These are phyloP conservation scores for Boletus rubroflammeus DNA, from an alignment of 768 basidiomycete genomes.

Conservation along the genomic window DNA sequence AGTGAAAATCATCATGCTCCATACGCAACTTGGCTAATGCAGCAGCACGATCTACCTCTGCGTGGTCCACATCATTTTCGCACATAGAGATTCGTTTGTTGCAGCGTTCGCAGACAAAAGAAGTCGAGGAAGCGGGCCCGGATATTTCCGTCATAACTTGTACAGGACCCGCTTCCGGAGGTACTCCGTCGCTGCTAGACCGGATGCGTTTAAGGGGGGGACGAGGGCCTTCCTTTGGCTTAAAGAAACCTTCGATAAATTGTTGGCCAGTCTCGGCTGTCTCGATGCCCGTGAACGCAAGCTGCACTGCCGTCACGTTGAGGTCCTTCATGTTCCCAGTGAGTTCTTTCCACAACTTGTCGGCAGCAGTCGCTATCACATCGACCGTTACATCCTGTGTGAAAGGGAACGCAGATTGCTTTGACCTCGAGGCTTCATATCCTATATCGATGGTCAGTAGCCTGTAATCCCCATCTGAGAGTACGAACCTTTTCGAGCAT, in stretches of 20 bases:
- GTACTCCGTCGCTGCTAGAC: constrained; percentile 24
- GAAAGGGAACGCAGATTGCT: constrained; percentile 87
- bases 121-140: constrained; percentile 18
- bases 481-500: constrained; percentile 61
- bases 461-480: not conserved
- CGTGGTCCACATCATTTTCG: constrained; percentile 13
- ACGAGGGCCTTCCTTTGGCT: constrained; percentile 26
- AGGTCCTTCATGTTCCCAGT: constrained; percentile 53
- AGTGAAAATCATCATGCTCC: constrained; percentile 90
- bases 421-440: constrained; percentile 65
- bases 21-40: constrained; percentile 43
- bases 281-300: constrained; percentile 79
- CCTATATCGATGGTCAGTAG: constrained; percentile 40
- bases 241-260: constrained; percentile 86
- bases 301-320: constrained; percentile 67
- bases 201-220: constrained; percentile 38
- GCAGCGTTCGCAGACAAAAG: constrained; percentile 60
- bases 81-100: constrained; percentile 41
- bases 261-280: constrained; percentile 73
- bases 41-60: constrained; percentile 27
- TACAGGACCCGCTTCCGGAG: not conserved
- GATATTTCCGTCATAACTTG: not conserved
- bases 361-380: constrained; percentile 67
- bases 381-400: constrained; percentile 70
- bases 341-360: constrained; percentile 85